phyloP scores from a whole-genome alignment of 208 protist genomes.

The Leishmania major region DNA sequence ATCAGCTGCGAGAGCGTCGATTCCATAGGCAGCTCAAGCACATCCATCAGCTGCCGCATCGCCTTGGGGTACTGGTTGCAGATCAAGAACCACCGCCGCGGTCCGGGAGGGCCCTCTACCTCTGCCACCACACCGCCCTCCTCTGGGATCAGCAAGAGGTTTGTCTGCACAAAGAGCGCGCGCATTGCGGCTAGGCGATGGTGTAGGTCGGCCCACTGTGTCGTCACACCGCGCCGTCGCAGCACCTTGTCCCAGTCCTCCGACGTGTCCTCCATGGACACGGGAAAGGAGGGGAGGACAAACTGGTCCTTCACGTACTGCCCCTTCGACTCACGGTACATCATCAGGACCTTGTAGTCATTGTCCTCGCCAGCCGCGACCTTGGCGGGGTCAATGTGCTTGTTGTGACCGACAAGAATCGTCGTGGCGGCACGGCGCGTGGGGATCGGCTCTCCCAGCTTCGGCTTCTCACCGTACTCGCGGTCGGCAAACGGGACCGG shows the following conservation, averaged over 20 bases:
- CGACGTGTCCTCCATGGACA: slow-evolving; percentile 65
- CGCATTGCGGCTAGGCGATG: slow-evolving; percentile 80
- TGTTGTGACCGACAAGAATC: slow-evolving; percentile 76
- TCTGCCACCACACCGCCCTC: slow-evolving; percentile 83
- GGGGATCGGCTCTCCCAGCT: slow-evolving; percentile 79
- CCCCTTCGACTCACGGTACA: slow-evolving; percentile 76
- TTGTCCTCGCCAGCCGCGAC: slow-evolving; percentile 82
- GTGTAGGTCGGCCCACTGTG: slow-evolving; percentile 68
- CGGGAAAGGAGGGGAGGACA: slow-evolving; percentile 67
- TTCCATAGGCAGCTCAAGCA: slow-evolving; percentile 89
- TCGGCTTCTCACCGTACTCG: slow-evolving; percentile 86
- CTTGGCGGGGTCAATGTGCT: slow-evolving; percentile 52
- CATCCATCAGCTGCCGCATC: slow-evolving; percentile 79
- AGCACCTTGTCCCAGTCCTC: slow-evolving; percentile 84
- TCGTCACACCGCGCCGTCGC: slow-evolving; percentile 68
- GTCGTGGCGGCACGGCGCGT: slow-evolving; percentile 71
- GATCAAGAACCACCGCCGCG: slow-evolving; percentile 80
- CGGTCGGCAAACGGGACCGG: slow-evolving; percentile 84
- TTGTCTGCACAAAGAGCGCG: slow-evolving; percentile 67
- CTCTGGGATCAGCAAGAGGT: slow-evolving; percentile 82
- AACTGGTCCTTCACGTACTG: slow-evolving; percentile 86
- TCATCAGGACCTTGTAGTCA: slow-evolving; percentile 91
- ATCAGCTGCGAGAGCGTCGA: slow-evolving; percentile 61
- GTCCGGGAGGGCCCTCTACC: slow-evolving; percentile 86
- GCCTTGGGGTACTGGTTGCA: slow-evolving; percentile 57